These are phyloP conservation scores for Psophocarpus tetragonolobus DNA, from an alignment of 306 rosid species.

Conservation along the genomic window DNA sequence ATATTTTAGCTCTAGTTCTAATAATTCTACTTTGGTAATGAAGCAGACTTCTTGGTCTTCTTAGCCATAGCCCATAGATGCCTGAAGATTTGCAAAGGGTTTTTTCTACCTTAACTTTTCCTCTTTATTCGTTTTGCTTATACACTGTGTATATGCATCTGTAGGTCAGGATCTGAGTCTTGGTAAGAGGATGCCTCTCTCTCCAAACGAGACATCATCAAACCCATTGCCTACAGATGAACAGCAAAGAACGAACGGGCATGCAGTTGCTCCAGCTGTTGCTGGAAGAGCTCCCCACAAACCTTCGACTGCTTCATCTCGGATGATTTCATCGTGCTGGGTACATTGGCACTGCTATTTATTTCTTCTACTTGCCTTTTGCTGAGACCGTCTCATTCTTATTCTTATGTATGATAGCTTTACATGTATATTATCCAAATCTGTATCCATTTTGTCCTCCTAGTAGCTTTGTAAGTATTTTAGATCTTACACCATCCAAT, in stretches of 20 bases:
- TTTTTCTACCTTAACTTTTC: not conserved
- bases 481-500: constrained; percentile 44
- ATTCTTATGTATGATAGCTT: constrained; percentile 37
- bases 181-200: constrained; percentile 55
- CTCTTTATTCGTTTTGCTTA: not conserved
- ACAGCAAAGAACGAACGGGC: constrained; percentile 74
- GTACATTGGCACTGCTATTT: constrained; percentile 45
- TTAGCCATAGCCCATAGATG: not conserved
- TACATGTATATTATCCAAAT: constrained; percentile 66
- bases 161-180: constrained; percentile 81
- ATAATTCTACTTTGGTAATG: not conserved
- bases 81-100: not conserved
- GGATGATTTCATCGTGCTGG: constrained; percentile 31
- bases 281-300: constrained; percentile 87
- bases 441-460: constrained; percentile 30
- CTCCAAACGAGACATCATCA: constrained; percentile 57
- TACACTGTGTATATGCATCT: constrained; percentile 25
- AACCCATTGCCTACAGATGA: constrained; percentile 76
- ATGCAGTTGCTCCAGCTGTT: constrained; percentile 81
- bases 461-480: constrained; percentile 39
- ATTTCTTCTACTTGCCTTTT: constrained; percentile 41
- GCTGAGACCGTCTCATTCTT: constrained; percentile 14
- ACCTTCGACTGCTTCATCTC: constrained; percentile 70
- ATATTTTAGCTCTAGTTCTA: constrained; percentile 18
- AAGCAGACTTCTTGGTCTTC: constrained; percentile 3